phyloP scores from a whole-genome alignment of 345 rosid species.

The Lumnitzera racemosa region DNA sequence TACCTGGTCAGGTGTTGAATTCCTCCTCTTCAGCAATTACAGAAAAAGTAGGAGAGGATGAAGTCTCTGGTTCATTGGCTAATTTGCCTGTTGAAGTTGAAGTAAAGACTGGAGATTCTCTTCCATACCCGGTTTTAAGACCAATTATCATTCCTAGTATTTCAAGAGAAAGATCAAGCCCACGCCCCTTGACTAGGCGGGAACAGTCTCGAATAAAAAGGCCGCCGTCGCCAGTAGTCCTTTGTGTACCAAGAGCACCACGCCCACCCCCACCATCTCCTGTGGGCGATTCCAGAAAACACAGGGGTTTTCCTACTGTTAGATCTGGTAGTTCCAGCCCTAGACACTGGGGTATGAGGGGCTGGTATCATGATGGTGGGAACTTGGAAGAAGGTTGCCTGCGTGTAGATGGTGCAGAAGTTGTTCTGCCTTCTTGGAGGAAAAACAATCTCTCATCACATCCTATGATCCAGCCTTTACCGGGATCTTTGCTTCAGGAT shows the following conservation, averaged over 20 bases:
- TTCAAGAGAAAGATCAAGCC: constrained; percentile 67
- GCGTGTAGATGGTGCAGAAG: constrained; percentile 75
- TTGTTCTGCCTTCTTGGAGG: constrained; percentile 95
- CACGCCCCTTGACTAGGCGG: constrained; percentile 62
- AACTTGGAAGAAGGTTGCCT: constrained; percentile 64
- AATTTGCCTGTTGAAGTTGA: constrained; percentile 57
- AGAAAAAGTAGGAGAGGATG: constrained; percentile 59
- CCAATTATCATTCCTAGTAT: constrained; percentile 89
- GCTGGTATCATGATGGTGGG: constrained; percentile 70
- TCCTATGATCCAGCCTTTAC: constrained; percentile 79
- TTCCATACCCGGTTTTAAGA: constrained; percentile 79
- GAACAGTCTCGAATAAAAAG: constrained; percentile 87
- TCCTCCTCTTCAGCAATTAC: constrained; percentile 42
- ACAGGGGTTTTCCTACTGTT: constrained; percentile 85
- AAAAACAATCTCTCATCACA: constrained; percentile 65
- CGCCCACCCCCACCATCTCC: constrained; percentile 95
- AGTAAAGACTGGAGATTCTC: constrained; percentile 62
- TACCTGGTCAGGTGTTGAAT: constrained; percentile 57
- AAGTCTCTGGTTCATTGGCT: constrained; percentile 51
- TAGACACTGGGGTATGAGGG: constrained; percentile 92
- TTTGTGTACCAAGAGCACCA: constrained; percentile 93
- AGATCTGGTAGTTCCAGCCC: constrained; percentile 99
- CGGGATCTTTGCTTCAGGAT: constrained; percentile 80
- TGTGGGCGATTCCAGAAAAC: constrained; percentile 78
- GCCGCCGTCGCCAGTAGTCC: constrained; percentile 96